Conservation (phyloP, 208 protist genomes). For the Trypanosoma platydactyli region DNA sequence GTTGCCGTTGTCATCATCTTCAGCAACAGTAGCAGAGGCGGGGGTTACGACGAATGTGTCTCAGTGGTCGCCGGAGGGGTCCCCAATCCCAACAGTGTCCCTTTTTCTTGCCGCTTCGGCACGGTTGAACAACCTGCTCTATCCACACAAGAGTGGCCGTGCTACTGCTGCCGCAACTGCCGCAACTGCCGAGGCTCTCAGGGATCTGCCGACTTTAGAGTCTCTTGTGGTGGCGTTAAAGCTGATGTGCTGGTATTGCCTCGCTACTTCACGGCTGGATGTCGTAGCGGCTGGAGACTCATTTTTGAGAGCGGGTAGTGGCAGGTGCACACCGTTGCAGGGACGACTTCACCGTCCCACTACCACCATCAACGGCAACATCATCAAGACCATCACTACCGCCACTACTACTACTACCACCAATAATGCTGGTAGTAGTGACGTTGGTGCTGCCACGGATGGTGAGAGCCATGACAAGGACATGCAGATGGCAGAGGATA, state of each 20-base stretch:
- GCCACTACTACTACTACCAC: background rate
- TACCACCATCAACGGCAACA: background rate
- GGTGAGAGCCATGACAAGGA: constrained; percentile 6
- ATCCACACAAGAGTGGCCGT: background rate
- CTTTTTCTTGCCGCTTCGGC: constrained; percentile 11
- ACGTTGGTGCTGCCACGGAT: background rate
- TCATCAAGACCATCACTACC: background rate
- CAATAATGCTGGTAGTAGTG: background rate
- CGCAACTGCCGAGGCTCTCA: background rate
- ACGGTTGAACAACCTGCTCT: constrained; percentile 23
- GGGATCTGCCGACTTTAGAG: background rate
- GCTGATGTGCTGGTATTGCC: constrained; percentile 56
- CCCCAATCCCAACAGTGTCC: constrained; percentile 4
- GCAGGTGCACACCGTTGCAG: constrained; percentile 10
- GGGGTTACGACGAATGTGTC: background rate
- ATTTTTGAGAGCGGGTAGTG: constrained; percentile 8
- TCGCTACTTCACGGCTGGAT: constrained; percentile 36
- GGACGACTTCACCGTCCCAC: constrained; percentile 24
- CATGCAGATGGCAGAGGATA: constrained; percentile 22
- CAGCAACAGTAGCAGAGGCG: background rate
- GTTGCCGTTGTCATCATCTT: background rate
- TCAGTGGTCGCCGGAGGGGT: background rate
- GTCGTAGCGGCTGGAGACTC: constrained; percentile 25
- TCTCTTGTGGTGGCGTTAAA: constrained; percentile 27
- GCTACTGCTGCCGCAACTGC: background rate